A percentile compares a stretch with the other conserved stretches of the same genome.
Evolutionary conservation across 169 alveolate genomes (phyloP).

Genomic region (Cryptosporidium bovis): DNA sequence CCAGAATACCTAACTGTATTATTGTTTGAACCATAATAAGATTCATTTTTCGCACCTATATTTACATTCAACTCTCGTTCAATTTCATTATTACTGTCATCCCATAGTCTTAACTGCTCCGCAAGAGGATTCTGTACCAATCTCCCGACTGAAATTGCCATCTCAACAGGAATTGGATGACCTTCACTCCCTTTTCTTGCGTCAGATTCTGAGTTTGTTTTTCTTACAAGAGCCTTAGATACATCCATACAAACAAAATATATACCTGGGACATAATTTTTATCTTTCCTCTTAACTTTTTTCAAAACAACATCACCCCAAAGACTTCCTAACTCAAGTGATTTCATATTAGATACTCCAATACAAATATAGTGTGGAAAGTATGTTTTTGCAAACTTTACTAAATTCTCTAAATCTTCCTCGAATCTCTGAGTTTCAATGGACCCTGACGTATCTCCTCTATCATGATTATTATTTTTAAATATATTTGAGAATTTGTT

Average conservation of each 20-base stretch:
- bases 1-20: neutral
- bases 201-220: slow-evolving; percentile 16
- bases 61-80: slow-evolving; percentile 28
- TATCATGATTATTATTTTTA: neutral
- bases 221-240: slow-evolving; percentile 46
- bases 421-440: slow-evolving; percentile 57
- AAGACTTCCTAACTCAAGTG: slow-evolving; percentile 28
- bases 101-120: slow-evolving; percentile 86
- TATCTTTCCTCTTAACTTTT: slow-evolving; percentile 41
- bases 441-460: slow-evolving; percentile 1
- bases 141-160: slow-evolving; percentile 87
- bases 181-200: slow-evolving; percentile 63
- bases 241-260: slow-evolving; percentile 65
- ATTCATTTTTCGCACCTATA: neutral
- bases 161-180: slow-evolving; percentile 55
- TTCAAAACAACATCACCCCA: slow-evolving; percentile 42
- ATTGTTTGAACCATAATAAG: neutral
- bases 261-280: slow-evolving; percentile 8
- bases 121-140: slow-evolving; percentile 83
- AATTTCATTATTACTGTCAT: slow-evolving; percentile 74
- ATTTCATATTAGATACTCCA: slow-evolving; percentile 45
- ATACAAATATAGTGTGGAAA: slow-evolving; percentile 67
- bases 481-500: neutral
- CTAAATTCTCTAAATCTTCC: slow-evolving; percentile 47
- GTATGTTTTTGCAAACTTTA: slow-evolving; percentile 34